Evolutionary conservation across 2,329 filamentous ascomycete species (phyloP), one percentile per base, ranked within the genome.

Genomic region (Dryadomyces sulphureus): DNA sequence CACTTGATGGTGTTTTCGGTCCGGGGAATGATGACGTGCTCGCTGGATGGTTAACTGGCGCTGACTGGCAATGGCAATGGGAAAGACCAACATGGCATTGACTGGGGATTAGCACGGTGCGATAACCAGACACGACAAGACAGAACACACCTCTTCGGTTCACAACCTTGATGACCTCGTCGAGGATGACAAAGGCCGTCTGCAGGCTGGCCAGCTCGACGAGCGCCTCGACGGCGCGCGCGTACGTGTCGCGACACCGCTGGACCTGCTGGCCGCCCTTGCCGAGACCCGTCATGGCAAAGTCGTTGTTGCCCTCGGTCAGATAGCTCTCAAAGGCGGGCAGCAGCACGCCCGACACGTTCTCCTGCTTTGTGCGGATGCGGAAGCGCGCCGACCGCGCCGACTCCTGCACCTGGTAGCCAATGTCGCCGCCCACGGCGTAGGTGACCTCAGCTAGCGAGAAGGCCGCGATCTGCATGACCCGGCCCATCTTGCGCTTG

Each of bases 1-100:
- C 81, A 98, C 67, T 94, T 95, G 70, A 98, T 98, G n/a, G 92
- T 98, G 59, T 96, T 98, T 63, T 98, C 92, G 14, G 92, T 98
- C 54, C 92, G 77, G 12, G 92, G 92, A 57, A 98, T 98, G 55
- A 98, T 96, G 56, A 98, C 86, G 62, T 93, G 84, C 64, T 92
- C 85, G 58, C 78, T 84, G 54, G 21, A 35, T 24, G 11, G 46
- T 54, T 47, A 52, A 51, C 24, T 25, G 20, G 27, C 27, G 27
- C 9, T 12, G 4, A 12, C 3, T n/a, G 6, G 19, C n/a, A 14
- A 14, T 24, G 3, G 24, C 1, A 42, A 38, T 1, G 9, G 16
- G 14, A 16, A 34, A 2, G 14, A 68, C 77, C 63, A 67, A 87
- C 81, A 96, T 95, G 48, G 90, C 90, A 60, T 95, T 95, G 17